Base-by-base conservation (phyloP, 2,329 filamentous ascomycete species). In the Diaporthe vexans region DNA sequence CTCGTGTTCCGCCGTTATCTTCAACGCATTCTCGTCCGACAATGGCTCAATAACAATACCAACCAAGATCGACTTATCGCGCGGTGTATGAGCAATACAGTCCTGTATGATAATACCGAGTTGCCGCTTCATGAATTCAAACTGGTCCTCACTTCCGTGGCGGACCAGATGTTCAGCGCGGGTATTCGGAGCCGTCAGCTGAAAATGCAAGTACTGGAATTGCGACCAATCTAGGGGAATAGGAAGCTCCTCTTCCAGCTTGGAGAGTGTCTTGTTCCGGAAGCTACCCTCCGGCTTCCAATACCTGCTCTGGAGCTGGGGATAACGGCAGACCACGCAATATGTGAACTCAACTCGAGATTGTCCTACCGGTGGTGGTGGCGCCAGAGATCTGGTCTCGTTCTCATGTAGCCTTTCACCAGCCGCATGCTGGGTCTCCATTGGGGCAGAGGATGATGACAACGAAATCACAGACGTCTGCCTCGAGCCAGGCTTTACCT, bases 251-350 rank as follows among this genome's bases (percentile, higher is more conserved):
- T 46, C 37, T 24, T 61, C 58, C 9, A 61, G 17, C 2, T 17
- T 43, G 15, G 58, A 10, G 3, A 61, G 37, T 4, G 58, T 61
- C 37, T 43, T 61, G 37, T 43, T 46, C n/a, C 58, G 58, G n/a
- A 61, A 46, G 37, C 58, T 46, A 3, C 58, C 58, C n/a, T 61
- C 58, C 17, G 58, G 58, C 37, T 61, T 61, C 58, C 58, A 61
- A 4, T 1, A 26, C 11, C 11, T 19, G 24, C 58, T 43, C 15
- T 43, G 58, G 1, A 3, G 37, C 37, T 61, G n/a, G n/a, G 58
- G 58, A 21, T 43, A 21, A 29, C 15, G 58, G 9, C 58, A 61
- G 58, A 61, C 37, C 13, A 46, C 58, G 58, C 58, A 24, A 29
- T 61, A 61, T 11, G 26, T 13, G 24, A 61, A 61, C n/a, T 61